phyloP scores from a whole-genome alignment of 257 asterid species.

The Mitragyna speciosa region DNA sequence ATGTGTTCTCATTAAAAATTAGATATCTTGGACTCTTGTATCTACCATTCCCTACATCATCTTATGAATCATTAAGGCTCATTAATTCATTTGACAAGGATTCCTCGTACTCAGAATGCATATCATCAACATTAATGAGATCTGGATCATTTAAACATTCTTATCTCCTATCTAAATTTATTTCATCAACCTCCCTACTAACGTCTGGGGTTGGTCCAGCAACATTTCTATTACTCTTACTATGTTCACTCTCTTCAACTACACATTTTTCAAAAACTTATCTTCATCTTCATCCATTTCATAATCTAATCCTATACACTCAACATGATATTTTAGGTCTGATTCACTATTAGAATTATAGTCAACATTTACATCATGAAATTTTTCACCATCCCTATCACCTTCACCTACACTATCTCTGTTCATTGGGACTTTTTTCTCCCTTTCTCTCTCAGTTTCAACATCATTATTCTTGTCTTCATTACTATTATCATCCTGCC shows the following conservation, averaged over 20 bases:
- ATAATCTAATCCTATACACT: not conserved
- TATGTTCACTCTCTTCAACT: not conserved
- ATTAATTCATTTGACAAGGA: not conserved
- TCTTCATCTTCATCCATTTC: not conserved
- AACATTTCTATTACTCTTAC: not conserved
- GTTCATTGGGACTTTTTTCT: too few relatives aligned
- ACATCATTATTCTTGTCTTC: too few relatives aligned
- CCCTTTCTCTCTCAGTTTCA: too few relatives aligned
- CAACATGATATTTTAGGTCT: not conserved
- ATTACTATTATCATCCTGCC: too few relatives aligned
- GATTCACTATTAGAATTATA: not conserved
- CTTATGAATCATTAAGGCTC: not conserved
- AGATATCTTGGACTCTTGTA: not conserved
- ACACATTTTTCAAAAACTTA: not conserved
- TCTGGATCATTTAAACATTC: not conserved
- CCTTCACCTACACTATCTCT: too few relatives aligned
- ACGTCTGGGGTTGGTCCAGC: not conserved
- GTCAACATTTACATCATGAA: not conserved
- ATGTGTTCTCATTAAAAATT: not conserved
- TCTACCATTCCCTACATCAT: not conserved
- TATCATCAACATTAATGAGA: not conserved
- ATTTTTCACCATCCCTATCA: too few relatives aligned
- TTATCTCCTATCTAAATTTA: not conserved
- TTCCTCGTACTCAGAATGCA: not conserved
- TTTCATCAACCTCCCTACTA: not conserved